Evolutionary conservation across 1,284 basidiomycete species (phyloP), one percentile per base, ranked within the genome.

Genomic region (Caloboletus inedulis): DNA sequence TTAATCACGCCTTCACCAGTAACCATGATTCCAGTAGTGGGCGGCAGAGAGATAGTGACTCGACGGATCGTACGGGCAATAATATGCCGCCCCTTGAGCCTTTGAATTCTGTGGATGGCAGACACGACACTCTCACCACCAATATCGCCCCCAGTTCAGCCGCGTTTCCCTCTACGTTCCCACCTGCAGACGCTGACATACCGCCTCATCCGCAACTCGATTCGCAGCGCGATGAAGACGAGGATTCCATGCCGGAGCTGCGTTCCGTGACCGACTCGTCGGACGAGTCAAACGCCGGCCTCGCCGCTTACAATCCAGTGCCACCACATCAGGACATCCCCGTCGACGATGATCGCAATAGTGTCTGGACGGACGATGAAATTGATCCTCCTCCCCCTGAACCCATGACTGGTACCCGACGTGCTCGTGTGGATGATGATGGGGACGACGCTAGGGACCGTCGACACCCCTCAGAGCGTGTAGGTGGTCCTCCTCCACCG

Each of bases 401-500:
- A 47, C 63, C 65, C 16, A 45, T 62, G 29, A 44, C 62, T 21
- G 63, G 69, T 25, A 63, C 62, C 18, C 77, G 80, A 27, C 75
- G 81, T 18, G 71, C 76, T 27, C 69, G 81, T 31, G 77, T 80
- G 5, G 77, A 81, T 13, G 78, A 81, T 48, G 81, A 82, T 52
- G 70, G 73, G 16, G 81, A 83, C 59, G 71, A 74, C 7, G 79
- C 77, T 13, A 68, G 81, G 40, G 81, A 83, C 62, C 74, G 80
- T 45, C 73, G 82, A 53, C 81, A 82, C 59, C 81, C 81, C n/a
- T 78, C 77, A n/a, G 71, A 79, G 60, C 75, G 80, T 39, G 64
- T 68, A 37, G 60, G 58, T 47, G 48, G 48, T 31, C 48, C 47
- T 31, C 48, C 47, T 40, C 51, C 57, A 3, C 33, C 21, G 21